Evolutionary conservation across 2,329 filamentous ascomycete species (phyloP).

Genomic region (Aspergillus quadricinctus): DNA sequence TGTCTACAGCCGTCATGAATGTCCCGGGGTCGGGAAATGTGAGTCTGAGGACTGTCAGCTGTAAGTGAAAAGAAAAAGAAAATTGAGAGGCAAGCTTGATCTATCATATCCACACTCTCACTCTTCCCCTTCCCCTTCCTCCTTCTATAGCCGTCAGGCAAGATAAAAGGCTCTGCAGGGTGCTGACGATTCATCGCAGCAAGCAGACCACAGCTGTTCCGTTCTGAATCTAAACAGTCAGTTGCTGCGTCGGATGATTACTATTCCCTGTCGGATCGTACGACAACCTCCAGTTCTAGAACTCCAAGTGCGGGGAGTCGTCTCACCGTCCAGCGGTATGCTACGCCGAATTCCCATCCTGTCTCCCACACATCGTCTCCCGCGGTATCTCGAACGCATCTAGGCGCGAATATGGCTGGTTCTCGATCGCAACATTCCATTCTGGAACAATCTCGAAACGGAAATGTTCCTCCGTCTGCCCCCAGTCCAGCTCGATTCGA

Average conservation of each 20-base stretch:
- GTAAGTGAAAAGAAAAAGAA: conserved; percentile 23
- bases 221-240: conserved; percentile 44
- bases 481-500: conserved; percentile 26
- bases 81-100: background rate
- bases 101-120: background rate
- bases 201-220: conserved; percentile 42
- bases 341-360: conserved; percentile 40
- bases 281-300: conserved; percentile 28
- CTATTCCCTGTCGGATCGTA: conserved; percentile 44
- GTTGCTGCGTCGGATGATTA: conserved; percentile 47
- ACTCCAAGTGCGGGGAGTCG: conserved; percentile 29
- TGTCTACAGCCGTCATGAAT: conserved; percentile 23
- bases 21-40: conserved; percentile 19
- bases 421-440: conserved; percentile 9
- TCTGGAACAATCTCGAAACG: conserved; percentile 4
- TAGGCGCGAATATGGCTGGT: conserved; percentile 17
- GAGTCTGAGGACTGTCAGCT: conserved; percentile 36
- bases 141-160: background rate
- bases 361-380: conserved; percentile 28
- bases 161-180: background rate
- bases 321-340: conserved; percentile 39
- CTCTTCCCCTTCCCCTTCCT: background rate
- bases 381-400: conserved; percentile 22
- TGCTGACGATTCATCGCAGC: conserved; percentile 23
- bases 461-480: conserved; percentile 16